Conservation (phyloP, 1,139 yeast genomes). For the Hemisphaericaspora subhashii region DNA sequence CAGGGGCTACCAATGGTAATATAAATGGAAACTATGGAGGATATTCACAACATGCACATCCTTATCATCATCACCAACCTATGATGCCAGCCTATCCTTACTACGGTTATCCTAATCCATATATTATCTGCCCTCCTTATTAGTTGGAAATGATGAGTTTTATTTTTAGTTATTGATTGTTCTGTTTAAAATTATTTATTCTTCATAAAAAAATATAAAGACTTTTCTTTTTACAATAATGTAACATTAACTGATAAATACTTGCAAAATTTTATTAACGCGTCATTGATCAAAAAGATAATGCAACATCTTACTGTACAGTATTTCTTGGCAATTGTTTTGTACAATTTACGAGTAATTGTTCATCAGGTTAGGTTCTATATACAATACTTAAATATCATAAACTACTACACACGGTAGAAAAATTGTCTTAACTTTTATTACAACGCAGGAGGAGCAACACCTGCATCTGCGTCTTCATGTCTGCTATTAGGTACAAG, state of each 20-base stretch:
- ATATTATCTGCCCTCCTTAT: slow-evolving; percentile 8
- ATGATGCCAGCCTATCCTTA: slow-evolving; percentile 13
- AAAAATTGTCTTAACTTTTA: slow-evolving; percentile 3
- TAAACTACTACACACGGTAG: not conserved
- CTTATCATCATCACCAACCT: slow-evolving; percentile 10
- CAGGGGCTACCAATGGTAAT: not conserved
- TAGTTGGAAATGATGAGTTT: not conserved
- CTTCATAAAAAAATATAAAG: too few relatives aligned
- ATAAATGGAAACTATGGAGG: not conserved
- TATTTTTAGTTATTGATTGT: not conserved
- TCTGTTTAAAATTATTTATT: not conserved
- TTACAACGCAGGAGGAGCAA: slow-evolving; percentile 22
- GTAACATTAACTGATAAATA: too few relatives aligned
- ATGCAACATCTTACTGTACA: too few relatives aligned
- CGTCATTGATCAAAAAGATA: too few relatives aligned
- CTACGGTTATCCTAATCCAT: slow-evolving; percentile 16
- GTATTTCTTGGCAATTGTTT: too few relatives aligned
- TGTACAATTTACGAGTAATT: too few relatives aligned
- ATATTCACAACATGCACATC: not conserved
- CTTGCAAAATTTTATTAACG: too few relatives aligned
- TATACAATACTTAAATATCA: slow-evolving; percentile 1
- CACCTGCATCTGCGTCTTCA: slow-evolving; percentile 25
- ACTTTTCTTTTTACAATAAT: too few relatives aligned
- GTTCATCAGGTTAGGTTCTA: not conserved
- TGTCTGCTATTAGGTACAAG: slow-evolving; percentile 29